A percentile compares a stretch with the other conserved stretches of the same genome.
Conservation (phyloP, 441 rosid genomes). For the Croton laevigatus region DNA sequence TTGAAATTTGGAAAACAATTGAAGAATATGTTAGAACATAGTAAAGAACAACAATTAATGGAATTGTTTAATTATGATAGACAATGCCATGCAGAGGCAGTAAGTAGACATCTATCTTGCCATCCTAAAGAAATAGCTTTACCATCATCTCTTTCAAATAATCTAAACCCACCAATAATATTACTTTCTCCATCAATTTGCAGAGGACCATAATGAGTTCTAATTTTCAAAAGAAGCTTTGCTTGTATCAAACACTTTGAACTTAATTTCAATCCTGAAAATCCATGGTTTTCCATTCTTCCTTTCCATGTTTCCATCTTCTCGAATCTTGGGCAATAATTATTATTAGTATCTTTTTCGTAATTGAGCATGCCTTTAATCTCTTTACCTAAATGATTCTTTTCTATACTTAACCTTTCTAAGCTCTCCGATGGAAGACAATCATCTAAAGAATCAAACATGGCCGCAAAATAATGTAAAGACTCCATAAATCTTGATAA, state of each 20-base stretch:
- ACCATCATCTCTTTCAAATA: slow-evolving; percentile 52
- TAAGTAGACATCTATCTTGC: slow-evolving; percentile 58
- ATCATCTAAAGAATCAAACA: slow-evolving; percentile 67
- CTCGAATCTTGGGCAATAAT: slow-evolving; percentile 27
- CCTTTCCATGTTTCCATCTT: slow-evolving; percentile 60
- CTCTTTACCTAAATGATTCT: slow-evolving; percentile 55
- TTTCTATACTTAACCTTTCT: slow-evolving; percentile 55
- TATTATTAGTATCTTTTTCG: slow-evolving; percentile 19
- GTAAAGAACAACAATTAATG: neutral
- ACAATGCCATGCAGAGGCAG: slow-evolving; percentile 65
- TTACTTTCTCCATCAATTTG: slow-evolving; percentile 43
- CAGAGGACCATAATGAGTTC: slow-evolving; percentile 43
- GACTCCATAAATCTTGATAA: slow-evolving; percentile 63
- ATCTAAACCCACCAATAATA: slow-evolving; percentile 45
- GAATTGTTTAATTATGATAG: slow-evolving; percentile 18
- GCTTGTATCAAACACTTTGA: slow-evolving; percentile 63
- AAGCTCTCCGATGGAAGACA: slow-evolving; percentile 52
- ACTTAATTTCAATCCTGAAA: slow-evolving; percentile 43
- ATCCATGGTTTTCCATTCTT: slow-evolving; percentile 61
- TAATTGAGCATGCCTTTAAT: slow-evolving; percentile 49
- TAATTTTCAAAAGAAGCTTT: slow-evolving; percentile 51
- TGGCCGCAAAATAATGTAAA: slow-evolving; percentile 58
- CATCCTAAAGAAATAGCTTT: slow-evolving; percentile 53
- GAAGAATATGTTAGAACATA: slow-evolving; percentile 28
- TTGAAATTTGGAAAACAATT: slow-evolving; percentile 15